Conservation (phyloP, 768 basidiomycete genomes). For the Cystobasidium tubakii region DNA sequence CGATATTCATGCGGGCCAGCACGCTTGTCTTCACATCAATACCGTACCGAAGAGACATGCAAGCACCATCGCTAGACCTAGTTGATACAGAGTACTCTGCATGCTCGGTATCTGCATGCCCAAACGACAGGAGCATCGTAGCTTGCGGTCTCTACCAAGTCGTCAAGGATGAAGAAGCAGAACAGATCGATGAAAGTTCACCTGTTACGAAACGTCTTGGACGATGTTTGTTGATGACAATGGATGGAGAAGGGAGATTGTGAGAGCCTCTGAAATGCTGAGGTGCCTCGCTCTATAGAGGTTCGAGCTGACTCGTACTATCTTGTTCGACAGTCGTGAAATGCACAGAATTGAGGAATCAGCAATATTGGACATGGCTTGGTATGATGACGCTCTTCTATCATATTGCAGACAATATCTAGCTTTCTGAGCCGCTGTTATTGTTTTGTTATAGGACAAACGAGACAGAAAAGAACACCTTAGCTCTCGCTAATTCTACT, state of each 20-base stretch:
- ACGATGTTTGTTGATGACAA: conserved; percentile 43
- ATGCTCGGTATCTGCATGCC: conserved; percentile 80
- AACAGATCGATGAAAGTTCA: conserved; percentile 37
- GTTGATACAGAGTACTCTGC: conserved; percentile 44
- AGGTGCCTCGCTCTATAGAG: no score
- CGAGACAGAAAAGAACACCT: conserved; percentile 46
- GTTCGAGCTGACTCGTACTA: neutral
- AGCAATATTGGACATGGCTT: conserved; percentile 90
- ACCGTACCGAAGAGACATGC: neutral
- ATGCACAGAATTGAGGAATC: conserved; percentile 61
- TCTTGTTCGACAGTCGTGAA: conserved; percentile 50
- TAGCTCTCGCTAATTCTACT: conserved; percentile 79
- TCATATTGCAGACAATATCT: neutral
- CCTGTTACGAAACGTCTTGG: conserved; percentile 42
- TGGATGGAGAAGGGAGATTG: conserved; percentile 39
- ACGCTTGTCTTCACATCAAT: neutral
- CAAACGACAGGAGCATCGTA: conserved; percentile 62
- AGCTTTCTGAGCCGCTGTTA: neutral
- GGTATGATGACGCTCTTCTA: conserved; percentile 55
- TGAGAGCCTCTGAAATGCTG: conserved; percentile 7
- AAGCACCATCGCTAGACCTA: conserved; percentile 29
- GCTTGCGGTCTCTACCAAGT: conserved; percentile 91
- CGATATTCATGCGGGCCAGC: neutral
- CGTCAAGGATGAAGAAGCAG: conserved; percentile 51
- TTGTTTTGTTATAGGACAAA: conserved; percentile 19